Evolutionary conservation across 495 filamentous ascomycete species (phyloP).

Genomic region (Podospora fimiseda): DNA sequence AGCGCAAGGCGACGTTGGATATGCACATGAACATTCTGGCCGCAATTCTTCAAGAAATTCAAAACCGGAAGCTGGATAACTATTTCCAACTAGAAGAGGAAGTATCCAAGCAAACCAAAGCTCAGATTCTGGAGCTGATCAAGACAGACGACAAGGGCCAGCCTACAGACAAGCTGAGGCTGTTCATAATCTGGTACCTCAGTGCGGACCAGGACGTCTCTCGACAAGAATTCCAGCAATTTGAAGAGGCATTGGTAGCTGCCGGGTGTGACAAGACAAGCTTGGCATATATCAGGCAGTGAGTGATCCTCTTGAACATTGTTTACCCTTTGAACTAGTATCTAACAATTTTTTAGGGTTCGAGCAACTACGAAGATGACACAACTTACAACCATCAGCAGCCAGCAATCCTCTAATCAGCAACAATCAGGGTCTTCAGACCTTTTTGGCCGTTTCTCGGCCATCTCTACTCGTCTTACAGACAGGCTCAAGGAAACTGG

Average conservation of each 20-base stretch:
- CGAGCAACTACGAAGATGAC: conserved; percentile 97
- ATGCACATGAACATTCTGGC: conserved; percentile 87
- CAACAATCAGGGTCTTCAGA: conserved; percentile 53
- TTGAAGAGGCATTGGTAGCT: conserved; percentile 76
- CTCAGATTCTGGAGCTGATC: conserved; percentile 82
- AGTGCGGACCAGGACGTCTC: conserved; percentile 88
- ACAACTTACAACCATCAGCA: conserved; percentile 78
- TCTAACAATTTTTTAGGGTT: conserved; percentile 54
- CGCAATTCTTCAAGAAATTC: conserved; percentile 24
- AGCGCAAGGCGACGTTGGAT: conserved; percentile 84
- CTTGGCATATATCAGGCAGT: conserved; percentile 80
- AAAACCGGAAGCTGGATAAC: conserved; percentile 84
- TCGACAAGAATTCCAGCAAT: conserved; percentile 73
- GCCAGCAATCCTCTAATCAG: conserved; percentile 56
- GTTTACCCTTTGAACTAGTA: not conserved
- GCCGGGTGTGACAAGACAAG: conserved; percentile 68
- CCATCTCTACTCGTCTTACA: conserved; percentile 82
- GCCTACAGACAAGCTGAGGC: conserved; percentile 77
- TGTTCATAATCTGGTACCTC: conserved; percentile 97
- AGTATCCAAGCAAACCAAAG: conserved; percentile 85
- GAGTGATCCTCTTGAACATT: conserved; percentile 22
- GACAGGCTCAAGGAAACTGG: conserved; percentile 90
- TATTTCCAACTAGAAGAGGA: conserved; percentile 95
- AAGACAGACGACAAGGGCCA: conserved; percentile 75
- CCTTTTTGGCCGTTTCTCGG: conserved; percentile 82